Base-by-base conservation (phyloP, 2,329 filamentous ascomycete genomes). In the Epicoccum nigrum region DNA sequence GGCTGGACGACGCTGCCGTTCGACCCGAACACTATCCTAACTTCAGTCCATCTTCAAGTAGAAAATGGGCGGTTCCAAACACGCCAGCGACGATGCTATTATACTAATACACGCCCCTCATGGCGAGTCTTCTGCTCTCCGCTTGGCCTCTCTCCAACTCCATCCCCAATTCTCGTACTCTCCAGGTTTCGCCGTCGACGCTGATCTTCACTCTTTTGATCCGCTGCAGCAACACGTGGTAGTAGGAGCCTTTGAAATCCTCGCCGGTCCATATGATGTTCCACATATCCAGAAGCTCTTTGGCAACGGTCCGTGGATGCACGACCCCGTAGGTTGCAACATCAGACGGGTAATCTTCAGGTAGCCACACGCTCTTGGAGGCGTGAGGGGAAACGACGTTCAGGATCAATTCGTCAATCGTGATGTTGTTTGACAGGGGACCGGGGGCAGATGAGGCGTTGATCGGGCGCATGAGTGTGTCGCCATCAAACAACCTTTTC, bases 111-210 rank as follows among this genome's bases (percentile, higher is more conserved):
- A 61, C 45, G 5, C 58, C 62, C 40, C 69, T 55, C 49, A 56
- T 54, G 25, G 60, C 63, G 37, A 71, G 67, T 49, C 65, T 56
- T 37, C 62, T 58, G 33, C 59, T 51, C 54, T 70, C 68, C 19
- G 55, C 62, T 41, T 64, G 62, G 9, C 70, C 70, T 45, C 69
- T 60, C 48, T 69, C 63, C 47, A 73, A 44, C 54, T 71, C 68
- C n/a, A 59, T 55, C 5, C 61, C 53, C 31, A 73, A 51, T 23
- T 67, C 65, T 40, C 70, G 57, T 11, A 62, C 58, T 27, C 65
- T 47, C 46, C 60, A 67, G 2, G 56, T 59, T 37, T 62, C 54
- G 7, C 62, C 67, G n/a, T 68, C 59, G 4, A 72, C 52, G 50
- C 66, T 71, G n/a, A 73, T 52, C 27, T 60, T 51, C 8, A 73